Conservation (phyloP, 2,329 filamentous ascomycete genomes). For the Lasiodiplodia sp. region DNA sequence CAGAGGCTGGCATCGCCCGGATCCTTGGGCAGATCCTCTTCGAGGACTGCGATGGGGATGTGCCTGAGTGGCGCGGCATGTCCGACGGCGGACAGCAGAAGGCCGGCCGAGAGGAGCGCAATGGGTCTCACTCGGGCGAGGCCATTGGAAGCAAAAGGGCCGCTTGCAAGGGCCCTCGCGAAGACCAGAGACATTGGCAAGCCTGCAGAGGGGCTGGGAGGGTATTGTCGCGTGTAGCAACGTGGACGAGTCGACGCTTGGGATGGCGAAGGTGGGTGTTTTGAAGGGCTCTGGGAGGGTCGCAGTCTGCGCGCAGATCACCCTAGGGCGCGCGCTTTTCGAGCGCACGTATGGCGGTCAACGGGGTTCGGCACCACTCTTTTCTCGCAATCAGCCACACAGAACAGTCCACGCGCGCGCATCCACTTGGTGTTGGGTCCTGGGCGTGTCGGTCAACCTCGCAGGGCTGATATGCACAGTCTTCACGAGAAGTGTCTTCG, state of each 20-base stretch:
- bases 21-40: constrained; percentile 41
- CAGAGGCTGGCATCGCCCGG: constrained; percentile 71
- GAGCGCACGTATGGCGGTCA: constrained; percentile 22
- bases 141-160: constrained; percentile 40
- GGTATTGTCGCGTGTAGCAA: constrained; percentile 15
- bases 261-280: constrained; percentile 20
- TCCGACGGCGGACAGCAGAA: constrained; percentile 43
- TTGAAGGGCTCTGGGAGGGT: constrained; percentile 23
- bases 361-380: constrained; percentile 10
- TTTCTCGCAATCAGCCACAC: not conserved
- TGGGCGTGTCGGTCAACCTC: constrained; percentile 1
- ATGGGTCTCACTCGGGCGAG: constrained; percentile 35
- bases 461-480: constrained; percentile 1
- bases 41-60: constrained; percentile 35
- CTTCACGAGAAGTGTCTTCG: not conserved
- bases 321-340: constrained; percentile 3
- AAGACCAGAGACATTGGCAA: constrained; percentile 29
- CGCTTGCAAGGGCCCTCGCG: constrained; percentile 28
- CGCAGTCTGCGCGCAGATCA: constrained; percentile 1
- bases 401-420: constrained; percentile 15
- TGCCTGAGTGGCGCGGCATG: constrained; percentile 45
- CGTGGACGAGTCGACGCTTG: not conserved
- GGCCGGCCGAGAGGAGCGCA: constrained; percentile 40
- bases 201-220: constrained; percentile 18
- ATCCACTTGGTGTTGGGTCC: constrained; percentile 15